Evolutionary conservation across 2,329 filamentous ascomycete species (phyloP).

Genomic region (Cladosporium sp.): DNA sequence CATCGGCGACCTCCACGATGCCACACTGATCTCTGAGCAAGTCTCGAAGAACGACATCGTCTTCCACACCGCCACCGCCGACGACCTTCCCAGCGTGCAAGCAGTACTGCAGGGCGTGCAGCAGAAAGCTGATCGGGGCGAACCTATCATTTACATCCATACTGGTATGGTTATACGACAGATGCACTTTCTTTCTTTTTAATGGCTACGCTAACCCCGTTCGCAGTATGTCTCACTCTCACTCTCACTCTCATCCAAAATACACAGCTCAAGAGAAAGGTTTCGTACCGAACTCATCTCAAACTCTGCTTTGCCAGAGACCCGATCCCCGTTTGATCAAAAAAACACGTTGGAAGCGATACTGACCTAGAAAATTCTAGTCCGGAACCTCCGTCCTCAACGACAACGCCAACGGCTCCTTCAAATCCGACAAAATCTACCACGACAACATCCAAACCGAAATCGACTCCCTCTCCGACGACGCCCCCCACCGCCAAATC

Average conservation of each 20-base stretch:
- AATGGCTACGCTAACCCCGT: too few relatives aligned
- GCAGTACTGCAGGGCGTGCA: conserved; percentile 49
- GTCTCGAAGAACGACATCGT: conserved; percentile 44
- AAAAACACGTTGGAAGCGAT: too few relatives aligned
- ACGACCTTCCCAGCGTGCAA: conserved; percentile 48
- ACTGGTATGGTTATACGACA: too few relatives aligned
- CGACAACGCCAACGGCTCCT: conserved; percentile 40
- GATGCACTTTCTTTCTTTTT: too few relatives aligned
- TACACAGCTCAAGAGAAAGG: too few relatives aligned
- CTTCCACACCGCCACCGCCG: conserved; percentile 53
- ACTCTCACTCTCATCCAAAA: too few relatives aligned
- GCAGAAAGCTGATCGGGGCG: conserved; percentile 37
- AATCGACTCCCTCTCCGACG: conserved; percentile 45
- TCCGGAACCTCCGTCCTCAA: conserved; percentile 46
- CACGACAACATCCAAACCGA: conserved; percentile 43
- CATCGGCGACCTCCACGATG: conserved; percentile 47
- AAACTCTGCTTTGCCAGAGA: too few relatives aligned
- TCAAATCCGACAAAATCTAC: conserved; percentile 44
- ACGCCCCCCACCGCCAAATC: conserved; percentile 47
- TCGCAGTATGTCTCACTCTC: too few relatives aligned
- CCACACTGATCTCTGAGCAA: conserved; percentile 41
- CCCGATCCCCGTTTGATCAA: too few relatives aligned
- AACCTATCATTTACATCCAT: conserved; percentile 51
- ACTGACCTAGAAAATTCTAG: too few relatives aligned
- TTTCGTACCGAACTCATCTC: too few relatives aligned